These are phyloP conservation scores for Cinnamomum chago DNA, from an alignment of 164 flowering plant genomes.

Conservation along the genomic window DNA sequence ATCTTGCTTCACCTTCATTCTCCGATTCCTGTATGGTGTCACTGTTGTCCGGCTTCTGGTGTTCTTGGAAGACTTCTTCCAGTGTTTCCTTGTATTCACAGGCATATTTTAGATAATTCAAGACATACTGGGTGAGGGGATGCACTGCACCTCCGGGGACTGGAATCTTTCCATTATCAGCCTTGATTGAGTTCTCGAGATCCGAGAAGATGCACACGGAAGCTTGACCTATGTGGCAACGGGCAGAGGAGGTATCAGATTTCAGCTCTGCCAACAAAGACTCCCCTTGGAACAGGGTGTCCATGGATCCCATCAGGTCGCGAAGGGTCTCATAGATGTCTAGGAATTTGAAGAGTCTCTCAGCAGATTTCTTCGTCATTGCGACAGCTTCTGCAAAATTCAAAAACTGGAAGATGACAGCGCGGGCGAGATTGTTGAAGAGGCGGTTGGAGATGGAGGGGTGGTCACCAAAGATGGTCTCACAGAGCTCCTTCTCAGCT, in stretches of 20 bases:
- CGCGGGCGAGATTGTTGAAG: constrained; percentile 31
- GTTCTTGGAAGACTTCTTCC: constrained; percentile 53
- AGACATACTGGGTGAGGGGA: constrained; percentile 73
- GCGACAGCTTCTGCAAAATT: constrained; percentile 68
- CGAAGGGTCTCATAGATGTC: constrained; percentile 74
- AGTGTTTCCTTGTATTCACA: constrained; percentile 71
- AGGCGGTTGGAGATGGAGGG: constrained; percentile 17
- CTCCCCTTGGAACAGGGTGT: constrained; percentile 20
- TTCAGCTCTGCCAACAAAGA: constrained; percentile 29
- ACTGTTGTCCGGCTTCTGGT: constrained; percentile 5
- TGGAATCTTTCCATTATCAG: constrained; percentile 53
- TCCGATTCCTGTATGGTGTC: constrained; percentile 11
- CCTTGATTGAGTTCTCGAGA: constrained; percentile 66
- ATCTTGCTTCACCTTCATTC: not conserved
- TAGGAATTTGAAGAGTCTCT: constrained; percentile 70
- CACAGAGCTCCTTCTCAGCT: constrained; percentile 44
- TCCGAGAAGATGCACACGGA: constrained; percentile 56
- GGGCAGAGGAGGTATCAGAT: constrained; percentile 33
- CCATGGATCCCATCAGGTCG: constrained; percentile 27
- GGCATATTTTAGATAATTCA: constrained; percentile 67
- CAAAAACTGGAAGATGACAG: constrained; percentile 40
- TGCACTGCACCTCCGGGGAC: constrained; percentile 90
- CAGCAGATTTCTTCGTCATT: constrained; percentile 57
- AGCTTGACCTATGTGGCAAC: constrained; percentile 47
- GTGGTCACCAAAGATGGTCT: constrained; percentile 39